These are phyloP conservation scores for Macrophomina pseudophaseolina DNA, from an alignment of 2,329 filamentous ascomycete species.

Conservation along the genomic window DNA sequence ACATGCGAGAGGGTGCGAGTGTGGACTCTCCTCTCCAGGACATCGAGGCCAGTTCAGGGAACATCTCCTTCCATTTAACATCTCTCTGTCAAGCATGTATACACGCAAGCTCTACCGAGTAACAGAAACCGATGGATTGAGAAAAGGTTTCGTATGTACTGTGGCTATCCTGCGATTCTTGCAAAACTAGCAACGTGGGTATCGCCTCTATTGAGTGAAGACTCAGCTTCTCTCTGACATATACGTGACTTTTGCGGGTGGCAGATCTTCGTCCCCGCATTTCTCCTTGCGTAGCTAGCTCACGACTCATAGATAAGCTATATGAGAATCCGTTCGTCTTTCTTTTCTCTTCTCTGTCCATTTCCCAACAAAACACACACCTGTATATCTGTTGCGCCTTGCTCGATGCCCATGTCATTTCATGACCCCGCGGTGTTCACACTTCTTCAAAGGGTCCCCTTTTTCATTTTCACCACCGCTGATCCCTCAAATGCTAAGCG, in stretches of 20 bases:
- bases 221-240: background rate
- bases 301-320: background rate
- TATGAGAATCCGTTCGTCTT: background rate
- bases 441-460: background rate
- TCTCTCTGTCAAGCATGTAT: no score
- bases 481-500: conserved; percentile 8
- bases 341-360: background rate
- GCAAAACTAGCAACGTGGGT: background rate
- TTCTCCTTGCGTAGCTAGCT: background rate
- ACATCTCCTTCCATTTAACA: no score
- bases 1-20: background rate
- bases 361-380: conserved; percentile 6
- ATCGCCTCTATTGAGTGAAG: background rate
- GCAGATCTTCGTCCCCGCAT: background rate
- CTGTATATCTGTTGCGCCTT: conserved; percentile 1
- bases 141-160: no score
- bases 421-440: background rate
- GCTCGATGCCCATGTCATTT: conserved; percentile 3
- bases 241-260: background rate
- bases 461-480: background rate
- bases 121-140: no score
- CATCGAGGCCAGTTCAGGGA: no score
- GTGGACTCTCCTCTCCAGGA: no score
- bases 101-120: no score
- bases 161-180: background rate